A percentile compares a stretch with the other conserved stretches of the same genome.
These are phyloP conservation scores for Debaryomyces fabryi DNA, from an alignment of 1,139 yeast genomes.

Conservation along the genomic window DNA sequence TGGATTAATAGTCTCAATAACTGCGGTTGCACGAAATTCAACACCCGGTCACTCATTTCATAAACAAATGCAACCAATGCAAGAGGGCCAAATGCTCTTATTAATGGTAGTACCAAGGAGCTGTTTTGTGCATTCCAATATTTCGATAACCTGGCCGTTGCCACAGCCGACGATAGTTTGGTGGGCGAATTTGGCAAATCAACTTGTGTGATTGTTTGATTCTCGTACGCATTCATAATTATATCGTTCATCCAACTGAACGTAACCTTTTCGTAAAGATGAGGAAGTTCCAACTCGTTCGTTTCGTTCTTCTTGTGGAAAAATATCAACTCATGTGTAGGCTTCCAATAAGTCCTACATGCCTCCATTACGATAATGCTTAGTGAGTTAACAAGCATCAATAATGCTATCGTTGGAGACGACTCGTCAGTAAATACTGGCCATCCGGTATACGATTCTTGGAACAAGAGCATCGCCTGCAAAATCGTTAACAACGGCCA, in stretches of 20 bases:
- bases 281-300: slow-evolving; percentile 37
- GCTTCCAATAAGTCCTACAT: slow-evolving; percentile 27
- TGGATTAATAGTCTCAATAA: slow-evolving; percentile 48
- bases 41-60: slow-evolving; percentile 47
- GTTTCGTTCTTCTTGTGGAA: slow-evolving; percentile 17
- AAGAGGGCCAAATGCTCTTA: slow-evolving; percentile 51
- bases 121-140: slow-evolving; percentile 30
- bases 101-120: slow-evolving; percentile 45
- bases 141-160: slow-evolving; percentile 20
- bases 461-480: slow-evolving; percentile 27
- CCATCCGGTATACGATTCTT: slow-evolving; percentile 32
- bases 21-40: slow-evolving; percentile 60
- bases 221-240: slow-evolving; percentile 50
- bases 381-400: slow-evolving; percentile 23
- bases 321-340: slow-evolving; percentile 26
- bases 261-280: slow-evolving; percentile 53
- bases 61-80: slow-evolving; percentile 44
- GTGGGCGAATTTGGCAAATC: slow-evolving; percentile 60
- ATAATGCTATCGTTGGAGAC: slow-evolving; percentile 19
- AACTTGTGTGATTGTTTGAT: slow-evolving; percentile 49
- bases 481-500: slow-evolving; percentile 42
- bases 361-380: slow-evolving; percentile 29
- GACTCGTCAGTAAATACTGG: slow-evolving; percentile 15
- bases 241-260: slow-evolving; percentile 66
- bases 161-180: slow-evolving; percentile 42